Conservation (phyloP, 768 basidiomycete species). For the Boletus reticulatus region DNA sequence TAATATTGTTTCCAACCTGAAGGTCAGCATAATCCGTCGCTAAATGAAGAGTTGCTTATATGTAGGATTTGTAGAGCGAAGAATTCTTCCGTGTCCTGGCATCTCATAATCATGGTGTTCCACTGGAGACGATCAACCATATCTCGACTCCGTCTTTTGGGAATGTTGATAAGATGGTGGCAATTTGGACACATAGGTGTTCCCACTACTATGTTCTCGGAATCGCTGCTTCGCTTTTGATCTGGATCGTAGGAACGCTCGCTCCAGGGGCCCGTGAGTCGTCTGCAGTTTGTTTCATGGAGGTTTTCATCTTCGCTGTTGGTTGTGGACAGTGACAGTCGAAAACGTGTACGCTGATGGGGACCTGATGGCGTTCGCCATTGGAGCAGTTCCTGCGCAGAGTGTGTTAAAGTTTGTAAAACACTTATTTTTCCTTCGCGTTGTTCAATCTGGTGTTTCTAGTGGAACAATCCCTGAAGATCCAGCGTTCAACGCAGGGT, state of each 20-base stretch:
- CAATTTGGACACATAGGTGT: slow-evolving; percentile 16
- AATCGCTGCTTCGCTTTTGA: slow-evolving; percentile 17
- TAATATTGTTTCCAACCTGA: slow-evolving; percentile 14
- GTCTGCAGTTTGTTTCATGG: background rate
- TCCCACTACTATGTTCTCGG: slow-evolving; percentile 23
- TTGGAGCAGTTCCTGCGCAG: slow-evolving; percentile 23
- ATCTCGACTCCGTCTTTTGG: slow-evolving; percentile 27
- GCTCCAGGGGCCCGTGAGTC: slow-evolving; percentile 28
- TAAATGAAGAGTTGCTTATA: background rate
- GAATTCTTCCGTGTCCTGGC: slow-evolving; percentile 28
- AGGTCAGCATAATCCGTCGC: slow-evolving; percentile 1
- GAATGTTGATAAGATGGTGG: slow-evolving; percentile 7
- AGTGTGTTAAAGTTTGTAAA: slow-evolving; percentile 24
- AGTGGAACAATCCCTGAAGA: background rate
- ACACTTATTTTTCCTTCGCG: background rate
- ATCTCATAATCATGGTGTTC: slow-evolving; percentile 19
- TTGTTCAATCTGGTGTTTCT: background rate
- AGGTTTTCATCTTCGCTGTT: too few relatives aligned
- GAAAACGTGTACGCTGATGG: slow-evolving; percentile 21
- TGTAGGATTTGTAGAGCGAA: slow-evolving; percentile 15
- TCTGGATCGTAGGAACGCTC: slow-evolving; percentile 16
- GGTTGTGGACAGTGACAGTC: slow-evolving; percentile 15
- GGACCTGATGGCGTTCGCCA: slow-evolving; percentile 18
- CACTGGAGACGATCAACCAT: slow-evolving; percentile 19
- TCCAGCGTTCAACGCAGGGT: slow-evolving; percentile 2